Base-by-base conservation (phyloP, 306 rosid species). In the Geum urbanum region DNA sequence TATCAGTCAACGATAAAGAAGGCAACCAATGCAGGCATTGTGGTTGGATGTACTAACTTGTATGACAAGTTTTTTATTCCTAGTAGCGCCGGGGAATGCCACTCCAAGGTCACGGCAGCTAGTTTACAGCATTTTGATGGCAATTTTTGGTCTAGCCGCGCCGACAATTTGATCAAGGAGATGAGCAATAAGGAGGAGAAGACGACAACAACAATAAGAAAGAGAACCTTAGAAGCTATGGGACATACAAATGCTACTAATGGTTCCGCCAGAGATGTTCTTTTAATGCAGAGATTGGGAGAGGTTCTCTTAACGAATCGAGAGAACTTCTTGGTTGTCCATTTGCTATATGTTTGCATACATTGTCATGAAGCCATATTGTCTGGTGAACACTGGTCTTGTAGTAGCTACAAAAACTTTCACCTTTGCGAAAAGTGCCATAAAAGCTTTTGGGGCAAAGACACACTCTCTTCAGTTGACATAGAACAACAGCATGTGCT, bases 121-220 rank as follows among this genome's bases (percentile, higher is more conserved):
- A 79, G 70, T 16, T 81, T 90, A 74, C 92, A 92, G 16, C 86
- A 84, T 78, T 90, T 90, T 80, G 87, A 88, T 70, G 92, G 92
- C 16, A 92, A 83, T 62, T 84, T 70, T 55, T 91, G 90, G 90
- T 82, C 79, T 44, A 55, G 48, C 35, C 40, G 67, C 40, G 81
- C 80, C 16, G 86, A 88, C 78, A 74, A 78, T 65, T 10, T 52
- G 43, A 75, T 88, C 12, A 67, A 12, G 51, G 52, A 10, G 1
- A 55, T 86, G 60, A 81, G 80, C 71, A 7, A 76, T 62, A 74
- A 77, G 18, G 46, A 18, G 14, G 74, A 60, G 51, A 3, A 32
- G 4, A 32, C 1, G 37, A 32, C 37, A 32, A 76, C 15, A 46
- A 32, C 13, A 18, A 47, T 79, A 20, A 24, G 81, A 5, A 82